A percentile compares a stretch with the other conserved stretches of the same genome.
phyloP scores from a whole-genome alignment of 1,284 basidiomycete genomes.

The Stereum hirsutum region DNA sequence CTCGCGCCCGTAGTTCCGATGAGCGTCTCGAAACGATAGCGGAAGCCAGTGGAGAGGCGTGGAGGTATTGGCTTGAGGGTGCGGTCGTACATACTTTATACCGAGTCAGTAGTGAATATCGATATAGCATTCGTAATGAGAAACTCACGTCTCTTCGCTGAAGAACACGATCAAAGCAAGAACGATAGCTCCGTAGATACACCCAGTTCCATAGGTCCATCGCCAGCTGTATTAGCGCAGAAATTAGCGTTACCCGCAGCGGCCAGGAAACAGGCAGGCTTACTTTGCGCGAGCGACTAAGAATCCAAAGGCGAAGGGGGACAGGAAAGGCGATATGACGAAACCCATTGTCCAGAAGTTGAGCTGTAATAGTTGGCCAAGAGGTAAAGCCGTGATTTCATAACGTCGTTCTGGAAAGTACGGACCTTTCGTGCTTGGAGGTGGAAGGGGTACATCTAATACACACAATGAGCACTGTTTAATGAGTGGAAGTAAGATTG shows the following conservation, averaged over 20 bases:
- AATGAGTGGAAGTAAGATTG: no score
- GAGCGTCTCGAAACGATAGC: constrained; percentile 51
- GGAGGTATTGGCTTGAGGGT: constrained; percentile 42
- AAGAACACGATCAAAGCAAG: constrained; percentile 47
- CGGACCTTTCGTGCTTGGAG: constrained; percentile 60
- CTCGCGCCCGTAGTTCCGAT: constrained; percentile 55
- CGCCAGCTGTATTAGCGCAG: constrained; percentile 35
- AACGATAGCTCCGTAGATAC: constrained; percentile 48
- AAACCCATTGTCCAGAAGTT: constrained; percentile 71
- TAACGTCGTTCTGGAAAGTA: no score
- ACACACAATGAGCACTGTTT: no score
- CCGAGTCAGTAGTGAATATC: neutral
- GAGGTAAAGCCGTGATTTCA: no score
- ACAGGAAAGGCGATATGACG: constrained; percentile 55
- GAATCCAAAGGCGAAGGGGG: constrained; percentile 65
- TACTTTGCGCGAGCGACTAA: constrained; percentile 49
- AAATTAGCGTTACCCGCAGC: neutral
- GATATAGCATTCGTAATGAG: neutral
- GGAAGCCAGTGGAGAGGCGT: constrained; percentile 33
- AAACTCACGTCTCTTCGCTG: constrained; percentile 54
- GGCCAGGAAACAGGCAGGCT: constrained; percentile 6
- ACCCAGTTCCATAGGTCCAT: constrained; percentile 66
- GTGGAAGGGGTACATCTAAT: constrained; percentile 71
- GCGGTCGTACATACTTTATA: constrained; percentile 58
- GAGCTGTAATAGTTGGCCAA: constrained; percentile 26